Conservation (phyloP, 768 basidiomycete genomes). For the Mycena indigotica region DNA sequence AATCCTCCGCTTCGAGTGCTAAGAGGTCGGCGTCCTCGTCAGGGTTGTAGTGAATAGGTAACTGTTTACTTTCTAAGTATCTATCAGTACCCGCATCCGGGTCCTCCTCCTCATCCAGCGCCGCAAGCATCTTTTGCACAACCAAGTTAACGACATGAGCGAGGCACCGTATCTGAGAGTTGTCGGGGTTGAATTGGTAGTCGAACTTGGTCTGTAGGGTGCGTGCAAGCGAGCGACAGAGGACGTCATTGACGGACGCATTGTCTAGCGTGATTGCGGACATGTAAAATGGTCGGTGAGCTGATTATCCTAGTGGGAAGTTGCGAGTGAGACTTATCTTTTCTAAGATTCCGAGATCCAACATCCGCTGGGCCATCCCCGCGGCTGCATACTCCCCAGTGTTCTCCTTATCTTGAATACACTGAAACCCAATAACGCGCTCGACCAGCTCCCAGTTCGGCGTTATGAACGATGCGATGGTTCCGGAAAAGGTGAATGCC, state of each 20-base stretch:
- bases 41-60: conserved; percentile 33
- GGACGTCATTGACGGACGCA: conserved; percentile 37
- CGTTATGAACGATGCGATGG: conserved; percentile 26
- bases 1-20: conserved; percentile 23
- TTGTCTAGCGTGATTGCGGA: conserved; percentile 31
- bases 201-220: conserved; percentile 28
- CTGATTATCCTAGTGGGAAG: conserved; percentile 15
- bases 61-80: conserved; percentile 30
- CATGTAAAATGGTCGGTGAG: conserved; percentile 10
- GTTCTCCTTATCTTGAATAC: conserved; percentile 36
- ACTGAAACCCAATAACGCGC: conserved; percentile 35
- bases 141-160: conserved; percentile 40
- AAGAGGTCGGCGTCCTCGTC: conserved; percentile 25
- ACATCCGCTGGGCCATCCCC: conserved; percentile 30
- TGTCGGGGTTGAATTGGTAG: conserved; percentile 25
- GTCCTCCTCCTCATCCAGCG: conserved; percentile 28
- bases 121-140: conserved; percentile 34
- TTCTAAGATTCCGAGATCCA: conserved; percentile 29
- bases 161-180: conserved; percentile 36
- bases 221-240: conserved; percentile 27
- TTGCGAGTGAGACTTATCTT: conserved; percentile 35
- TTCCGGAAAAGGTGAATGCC: conserved; percentile 37
- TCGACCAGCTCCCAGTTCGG: conserved; percentile 39
- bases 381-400: conserved; percentile 34
- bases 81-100: conserved; percentile 29